Conservation (phyloP, 1,284 basidiomycete species). For the Apiotrichum siamense region DNA sequence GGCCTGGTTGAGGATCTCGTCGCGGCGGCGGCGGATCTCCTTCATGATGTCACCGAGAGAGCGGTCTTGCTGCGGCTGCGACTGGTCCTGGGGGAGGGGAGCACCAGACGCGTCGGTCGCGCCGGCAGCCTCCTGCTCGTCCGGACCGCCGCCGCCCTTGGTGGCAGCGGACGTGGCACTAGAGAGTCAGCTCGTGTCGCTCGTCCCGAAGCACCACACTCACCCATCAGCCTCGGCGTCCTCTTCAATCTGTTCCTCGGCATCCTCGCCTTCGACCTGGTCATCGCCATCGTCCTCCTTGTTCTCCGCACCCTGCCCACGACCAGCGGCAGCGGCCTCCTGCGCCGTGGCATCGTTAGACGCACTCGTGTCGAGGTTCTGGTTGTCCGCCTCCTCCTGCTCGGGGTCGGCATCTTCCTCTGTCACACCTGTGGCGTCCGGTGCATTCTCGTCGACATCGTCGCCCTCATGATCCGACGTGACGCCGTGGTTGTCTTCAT, state of each 20-base stretch:
- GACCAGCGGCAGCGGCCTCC: slow-evolving; percentile 37
- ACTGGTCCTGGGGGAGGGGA: slow-evolving; percentile 29
- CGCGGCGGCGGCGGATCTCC: slow-evolving; percentile 75
- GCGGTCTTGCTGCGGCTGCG: slow-evolving; percentile 60
- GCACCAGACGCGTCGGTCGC: slow-evolving; percentile 38
- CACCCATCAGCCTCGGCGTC: slow-evolving; percentile 25
- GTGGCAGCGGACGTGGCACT: slow-evolving; percentile 24
- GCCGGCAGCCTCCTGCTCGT: slow-evolving; percentile 38
- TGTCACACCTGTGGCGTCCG: slow-evolving; percentile 34
- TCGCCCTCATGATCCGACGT: slow-evolving; percentile 41
- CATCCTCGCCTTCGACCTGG: slow-evolving; percentile 26
- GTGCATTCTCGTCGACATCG: slow-evolving; percentile 32
- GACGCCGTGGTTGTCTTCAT: slow-evolving; percentile 34
- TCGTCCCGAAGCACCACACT: slow-evolving; percentile 16
- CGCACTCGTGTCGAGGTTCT: slow-evolving; percentile 37
- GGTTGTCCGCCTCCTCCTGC: slow-evolving; percentile 27
- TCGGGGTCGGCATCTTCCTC: slow-evolving; percentile 42
- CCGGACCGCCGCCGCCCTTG: slow-evolving; percentile 29
- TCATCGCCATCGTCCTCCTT: slow-evolving; percentile 34
- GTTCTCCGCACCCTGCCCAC: slow-evolving; percentile 29
- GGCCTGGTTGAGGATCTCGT: slow-evolving; percentile 68
- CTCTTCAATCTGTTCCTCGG: slow-evolving; percentile 29
- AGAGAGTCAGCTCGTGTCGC: slow-evolving; percentile 19
- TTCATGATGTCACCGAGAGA: slow-evolving; percentile 79
- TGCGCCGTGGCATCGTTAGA: slow-evolving; percentile 35